Evolutionary conservation across 2,329 filamentous ascomycete species (phyloP).

Genomic region (Leptosphaerulina australis): DNA sequence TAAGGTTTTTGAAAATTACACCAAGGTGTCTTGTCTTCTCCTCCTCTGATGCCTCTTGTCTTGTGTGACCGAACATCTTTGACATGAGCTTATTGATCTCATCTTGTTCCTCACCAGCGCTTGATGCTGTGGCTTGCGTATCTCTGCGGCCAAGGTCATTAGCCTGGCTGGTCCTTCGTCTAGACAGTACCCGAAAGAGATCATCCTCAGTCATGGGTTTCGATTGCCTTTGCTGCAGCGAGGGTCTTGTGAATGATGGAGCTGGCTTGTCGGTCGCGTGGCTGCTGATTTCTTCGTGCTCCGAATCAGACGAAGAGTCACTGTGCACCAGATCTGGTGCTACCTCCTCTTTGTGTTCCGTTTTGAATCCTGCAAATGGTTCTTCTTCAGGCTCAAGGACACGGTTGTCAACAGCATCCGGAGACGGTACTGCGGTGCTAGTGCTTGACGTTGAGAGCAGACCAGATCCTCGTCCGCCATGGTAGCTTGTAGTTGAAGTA

Average conservation of each 20-base stretch:
- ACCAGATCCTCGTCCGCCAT: constrained; percentile 16
- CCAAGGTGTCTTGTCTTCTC: constrained; percentile 73
- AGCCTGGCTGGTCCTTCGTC: constrained; percentile 52
- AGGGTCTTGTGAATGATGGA: constrained; percentile 24
- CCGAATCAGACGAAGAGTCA: constrained; percentile 28
- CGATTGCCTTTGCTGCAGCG: constrained; percentile 28
- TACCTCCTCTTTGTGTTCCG: constrained; percentile 21
- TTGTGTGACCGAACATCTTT: constrained; percentile 70
- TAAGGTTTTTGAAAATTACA: constrained; percentile 69
- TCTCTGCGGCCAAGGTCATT: constrained; percentile 31
- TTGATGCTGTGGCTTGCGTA: constrained; percentile 32
- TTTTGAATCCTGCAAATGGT: not conserved
- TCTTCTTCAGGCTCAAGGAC: not conserved
- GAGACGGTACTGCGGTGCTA: constrained; percentile 19
- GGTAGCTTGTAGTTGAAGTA: constrained; percentile 22
- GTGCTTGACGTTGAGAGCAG: constrained; percentile 20
- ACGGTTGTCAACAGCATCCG: constrained; percentile 2
- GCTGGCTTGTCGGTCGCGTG: constrained; percentile 33
- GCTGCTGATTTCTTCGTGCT: constrained; percentile 27
- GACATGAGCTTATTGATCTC: constrained; percentile 69
- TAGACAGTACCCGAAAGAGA: constrained; percentile 57
- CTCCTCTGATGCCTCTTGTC: constrained; percentile 70
- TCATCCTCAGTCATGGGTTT: constrained; percentile 58
- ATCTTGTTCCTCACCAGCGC: constrained; percentile 51
- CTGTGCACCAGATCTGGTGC: constrained; percentile 13